These are phyloP conservation scores for Marasmius tenuissimus DNA, from an alignment of 1,284 basidiomycete genomes.

Conservation along the genomic window DNA sequence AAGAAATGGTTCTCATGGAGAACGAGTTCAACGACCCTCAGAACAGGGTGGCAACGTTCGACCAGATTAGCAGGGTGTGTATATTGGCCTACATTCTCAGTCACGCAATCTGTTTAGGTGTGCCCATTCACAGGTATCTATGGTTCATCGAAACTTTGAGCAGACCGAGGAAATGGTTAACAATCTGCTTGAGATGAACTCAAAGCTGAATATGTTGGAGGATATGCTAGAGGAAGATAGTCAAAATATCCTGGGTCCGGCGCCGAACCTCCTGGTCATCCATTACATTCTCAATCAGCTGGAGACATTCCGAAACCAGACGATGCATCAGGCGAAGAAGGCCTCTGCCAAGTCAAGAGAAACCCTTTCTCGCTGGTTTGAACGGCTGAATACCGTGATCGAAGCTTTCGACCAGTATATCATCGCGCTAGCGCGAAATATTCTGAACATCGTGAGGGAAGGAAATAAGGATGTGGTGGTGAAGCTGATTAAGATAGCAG, in stretches of 20 bases:
- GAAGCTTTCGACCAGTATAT: conserved; percentile 88
- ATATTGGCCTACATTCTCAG: neutral
- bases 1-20: conserved; percentile 91
- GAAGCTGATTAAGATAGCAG: conserved; percentile 90
- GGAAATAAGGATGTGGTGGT: conserved; percentile 87
- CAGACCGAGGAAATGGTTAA: conserved; percentile 95
- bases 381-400: conserved; percentile 83
- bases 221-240: conserved; percentile 78
- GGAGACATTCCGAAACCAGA: conserved; percentile 91
- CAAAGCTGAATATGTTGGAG: conserved; percentile 79
- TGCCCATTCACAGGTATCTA: conserved; percentile 69
- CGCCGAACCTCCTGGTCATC: conserved; percentile 85
- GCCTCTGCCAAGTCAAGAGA: conserved; percentile 68
- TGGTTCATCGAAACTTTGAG: conserved; percentile 93
- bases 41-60: conserved; percentile 77
- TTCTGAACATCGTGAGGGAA: conserved; percentile 80
- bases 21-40: conserved; percentile 75
- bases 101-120: conserved; percentile 2
- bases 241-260: conserved; percentile 75
- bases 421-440: conserved; percentile 72
- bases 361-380: conserved; percentile 81
- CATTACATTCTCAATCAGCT: conserved; percentile 91
- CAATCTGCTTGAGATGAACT: conserved; percentile 88
- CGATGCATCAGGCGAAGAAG: conserved; percentile 89
- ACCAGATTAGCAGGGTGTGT: conserved; percentile 87